Evolutionary conservation across 345 rosid genomes (phyloP).

Genomic region (Corchorus olitorius): DNA sequence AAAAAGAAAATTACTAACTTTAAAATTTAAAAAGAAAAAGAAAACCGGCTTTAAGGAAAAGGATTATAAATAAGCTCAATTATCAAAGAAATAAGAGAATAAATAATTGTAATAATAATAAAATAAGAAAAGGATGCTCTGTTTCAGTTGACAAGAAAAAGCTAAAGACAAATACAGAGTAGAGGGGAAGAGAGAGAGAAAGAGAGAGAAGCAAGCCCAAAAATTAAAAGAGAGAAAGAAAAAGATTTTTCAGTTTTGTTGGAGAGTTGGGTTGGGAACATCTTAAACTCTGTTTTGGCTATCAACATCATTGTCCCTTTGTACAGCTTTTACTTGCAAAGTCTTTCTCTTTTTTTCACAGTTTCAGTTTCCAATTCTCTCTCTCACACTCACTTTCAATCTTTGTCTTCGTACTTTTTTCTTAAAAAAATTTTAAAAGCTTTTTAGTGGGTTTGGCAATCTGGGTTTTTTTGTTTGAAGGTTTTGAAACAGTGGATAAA

Average conservation of each 20-base stretch:
- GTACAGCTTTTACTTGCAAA: conserved; percentile 26
- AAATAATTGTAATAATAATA: not conserved
- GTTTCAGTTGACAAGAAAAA: conserved; percentile 26
- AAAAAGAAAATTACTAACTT: not conserved
- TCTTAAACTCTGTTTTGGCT: conserved; percentile 27
- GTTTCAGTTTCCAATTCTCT: conserved; percentile 11
- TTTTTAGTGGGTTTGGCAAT: conserved; percentile 20
- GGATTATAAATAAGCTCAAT: not conserved
- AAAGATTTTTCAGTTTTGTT: conserved; percentile 29
- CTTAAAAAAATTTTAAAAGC: conserved; percentile 3
- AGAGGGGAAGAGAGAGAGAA: not conserved
- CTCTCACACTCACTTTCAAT: conserved; percentile 5
- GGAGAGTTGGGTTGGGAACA: conserved; percentile 24
- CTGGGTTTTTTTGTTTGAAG: conserved; percentile 30
- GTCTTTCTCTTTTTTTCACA: not conserved
- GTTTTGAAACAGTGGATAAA: not conserved
- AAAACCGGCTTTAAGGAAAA: not conserved
- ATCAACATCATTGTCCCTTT: conserved; percentile 47
- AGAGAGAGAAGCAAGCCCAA: not conserved
- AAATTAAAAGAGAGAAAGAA: conserved; percentile 6
- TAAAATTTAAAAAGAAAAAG: not conserved
- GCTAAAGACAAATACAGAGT: conserved; percentile 37
- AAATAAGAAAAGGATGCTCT: conserved; percentile 10
- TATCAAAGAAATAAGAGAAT: not conserved
- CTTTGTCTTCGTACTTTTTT: not conserved